Evolutionary conservation across 805 yeast species (phyloP).

Genomic region (Yamadazyma phyllophila): DNA sequence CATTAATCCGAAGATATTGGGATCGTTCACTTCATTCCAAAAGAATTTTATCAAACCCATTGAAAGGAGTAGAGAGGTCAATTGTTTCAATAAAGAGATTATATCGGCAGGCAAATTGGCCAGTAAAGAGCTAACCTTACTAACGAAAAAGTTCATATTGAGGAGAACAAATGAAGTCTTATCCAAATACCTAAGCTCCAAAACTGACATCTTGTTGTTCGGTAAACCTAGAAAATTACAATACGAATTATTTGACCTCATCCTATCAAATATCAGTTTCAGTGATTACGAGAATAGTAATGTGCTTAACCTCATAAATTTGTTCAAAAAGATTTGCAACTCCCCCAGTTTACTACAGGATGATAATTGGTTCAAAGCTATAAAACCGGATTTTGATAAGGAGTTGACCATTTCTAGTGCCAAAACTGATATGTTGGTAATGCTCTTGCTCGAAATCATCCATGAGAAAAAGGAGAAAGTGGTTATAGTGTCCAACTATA

Average conservation of each 20-base stretch:
- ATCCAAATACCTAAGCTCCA: slow-evolving; percentile 61
- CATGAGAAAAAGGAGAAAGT: slow-evolving; percentile 58
- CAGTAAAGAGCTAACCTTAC: slow-evolving; percentile 58
- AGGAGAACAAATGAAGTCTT: slow-evolving; percentile 67
- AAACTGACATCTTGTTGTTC: slow-evolving; percentile 73
- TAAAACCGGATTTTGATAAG: slow-evolving; percentile 1
- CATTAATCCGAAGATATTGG: slow-evolving; percentile 80
- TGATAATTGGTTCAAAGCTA: slow-evolving; percentile 43
- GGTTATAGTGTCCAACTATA: slow-evolving; percentile 83
- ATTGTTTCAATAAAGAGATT: slow-evolving; percentile 49
- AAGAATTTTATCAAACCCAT: slow-evolving; percentile 70
- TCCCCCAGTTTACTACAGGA: slow-evolving; percentile 63
- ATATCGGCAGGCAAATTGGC: slow-evolving; percentile 57
- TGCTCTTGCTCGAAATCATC: slow-evolving; percentile 55
- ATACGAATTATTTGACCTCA: slow-evolving; percentile 49
- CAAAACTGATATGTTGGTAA: slow-evolving; percentile 60
- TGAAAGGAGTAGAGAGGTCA: slow-evolving; percentile 59
- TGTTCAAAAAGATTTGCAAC: slow-evolving; percentile 79
- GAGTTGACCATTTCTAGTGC: slow-evolving; percentile 43
- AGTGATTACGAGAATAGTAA: slow-evolving; percentile 23
- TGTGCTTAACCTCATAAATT: slow-evolving; percentile 66
- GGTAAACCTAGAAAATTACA: slow-evolving; percentile 74
- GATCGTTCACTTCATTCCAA: slow-evolving; percentile 57
- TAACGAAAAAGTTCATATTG: slow-evolving; percentile 66
- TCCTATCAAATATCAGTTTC: slow-evolving; percentile 20